These are phyloP conservation scores for Aspergillus fructus DNA, from an alignment of 2,329 filamentous ascomycete species.

Conservation along the genomic window DNA sequence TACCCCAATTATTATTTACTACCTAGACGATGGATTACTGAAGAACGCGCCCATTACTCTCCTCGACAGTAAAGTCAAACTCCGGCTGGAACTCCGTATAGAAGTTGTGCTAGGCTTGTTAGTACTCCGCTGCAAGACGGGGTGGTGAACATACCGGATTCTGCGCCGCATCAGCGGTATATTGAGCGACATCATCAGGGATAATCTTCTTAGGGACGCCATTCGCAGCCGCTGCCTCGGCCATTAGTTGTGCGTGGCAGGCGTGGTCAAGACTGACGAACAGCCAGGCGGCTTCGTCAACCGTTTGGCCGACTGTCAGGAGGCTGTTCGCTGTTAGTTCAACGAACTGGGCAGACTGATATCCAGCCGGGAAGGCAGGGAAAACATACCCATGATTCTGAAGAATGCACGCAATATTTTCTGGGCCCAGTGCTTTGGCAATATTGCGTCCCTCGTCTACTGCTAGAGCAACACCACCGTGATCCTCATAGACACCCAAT, in stretches of 20 bases:
- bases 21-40: slow-evolving; percentile 4
- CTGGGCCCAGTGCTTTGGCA: slow-evolving; percentile 37
- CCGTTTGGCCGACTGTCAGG: slow-evolving; percentile 41
- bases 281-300: slow-evolving; percentile 42
- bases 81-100: slow-evolving; percentile 43
- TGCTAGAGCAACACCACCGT: slow-evolving; percentile 42
- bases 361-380: not conserved
- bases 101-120: slow-evolving; percentile 35
- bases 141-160: slow-evolving; percentile 30
- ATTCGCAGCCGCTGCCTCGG: slow-evolving; percentile 42
- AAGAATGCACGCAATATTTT: slow-evolving; percentile 42
- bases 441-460: slow-evolving; percentile 41
- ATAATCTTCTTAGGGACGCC: slow-evolving; percentile 38
- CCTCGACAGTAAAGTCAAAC: slow-evolving; percentile 39
- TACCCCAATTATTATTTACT: too few relatives aligned
- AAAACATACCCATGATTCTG: slow-evolving; percentile 40
- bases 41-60: slow-evolving; percentile 36
- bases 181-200: slow-evolving; percentile 32
- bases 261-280: slow-evolving; percentile 43
- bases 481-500: slow-evolving; percentile 39
- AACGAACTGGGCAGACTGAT: not conserved
- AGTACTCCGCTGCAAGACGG: slow-evolving; percentile 1
- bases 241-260: slow-evolving; percentile 43
- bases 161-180: slow-evolving; percentile 36
- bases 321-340: slow-evolving; percentile 25